These are phyloP conservation scores for Solanum clarkiae DNA, from an alignment of 257 asterid genomes.

Conservation along the genomic window DNA sequence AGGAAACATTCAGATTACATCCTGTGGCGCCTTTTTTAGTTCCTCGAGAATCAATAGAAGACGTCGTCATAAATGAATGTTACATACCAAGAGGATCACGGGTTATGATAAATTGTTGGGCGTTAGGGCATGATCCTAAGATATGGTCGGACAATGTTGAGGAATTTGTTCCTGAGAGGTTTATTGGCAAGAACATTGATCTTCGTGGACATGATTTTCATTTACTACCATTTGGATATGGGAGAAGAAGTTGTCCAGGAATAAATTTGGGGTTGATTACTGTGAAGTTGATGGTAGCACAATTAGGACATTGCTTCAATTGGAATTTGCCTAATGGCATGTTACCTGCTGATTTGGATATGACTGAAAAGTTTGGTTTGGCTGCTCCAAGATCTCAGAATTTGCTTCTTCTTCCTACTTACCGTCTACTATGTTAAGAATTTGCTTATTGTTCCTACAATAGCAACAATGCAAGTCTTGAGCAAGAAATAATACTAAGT, in stretches of 20 bases:
- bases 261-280: neutral
- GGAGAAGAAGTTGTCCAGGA: conserved; percentile 5
- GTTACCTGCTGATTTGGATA: neutral
- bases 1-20: conserved; percentile 1
- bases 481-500: too few relatives aligned
- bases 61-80: neutral
- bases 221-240: conserved; percentile 1
- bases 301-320: conserved; percentile 1
- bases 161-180: neutral
- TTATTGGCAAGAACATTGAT: neutral
- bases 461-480: too few relatives aligned
- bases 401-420: neutral
- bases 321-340: conserved; percentile 2
- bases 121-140: neutral
- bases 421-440: neutral
- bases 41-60: conserved; percentile 3
- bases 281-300: neutral
- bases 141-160: neutral
- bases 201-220: neutral
- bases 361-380: conserved; percentile 2
- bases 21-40: conserved; percentile 1
- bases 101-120: conserved; percentile 3
- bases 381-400: conserved; percentile 1
- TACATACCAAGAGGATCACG: neutral
- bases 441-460: too few relatives aligned